Evolutionary conservation across 352 stramenopile species (phyloP).

Genomic region (Lagenidium sp.): DNA sequence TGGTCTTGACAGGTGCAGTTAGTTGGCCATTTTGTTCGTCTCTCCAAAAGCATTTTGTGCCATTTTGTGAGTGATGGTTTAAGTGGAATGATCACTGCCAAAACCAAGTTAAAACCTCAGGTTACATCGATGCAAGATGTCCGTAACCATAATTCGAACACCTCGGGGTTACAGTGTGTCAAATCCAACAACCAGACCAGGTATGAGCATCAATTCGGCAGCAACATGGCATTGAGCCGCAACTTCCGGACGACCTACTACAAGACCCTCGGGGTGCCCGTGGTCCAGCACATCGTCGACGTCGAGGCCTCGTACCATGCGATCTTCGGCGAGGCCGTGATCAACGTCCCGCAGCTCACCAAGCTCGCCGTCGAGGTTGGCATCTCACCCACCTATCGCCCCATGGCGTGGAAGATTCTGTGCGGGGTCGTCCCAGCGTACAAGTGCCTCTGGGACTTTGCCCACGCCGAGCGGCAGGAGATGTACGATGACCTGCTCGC

Average conservation of each 20-base stretch:
- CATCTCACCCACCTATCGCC: conserved; percentile 40
- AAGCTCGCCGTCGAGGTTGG: conserved; percentile 73
- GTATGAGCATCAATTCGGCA: too few relatives aligned
- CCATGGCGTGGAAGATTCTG: conserved; percentile 51
- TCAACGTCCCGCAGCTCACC: conserved; percentile 59
- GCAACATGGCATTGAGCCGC: conserved; percentile 48
- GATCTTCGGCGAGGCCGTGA: conserved; percentile 36
- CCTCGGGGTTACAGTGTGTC: too few relatives aligned
- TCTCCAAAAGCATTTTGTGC: too few relatives aligned
- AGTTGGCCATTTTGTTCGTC: too few relatives aligned
- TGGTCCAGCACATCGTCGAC: conserved; percentile 78
- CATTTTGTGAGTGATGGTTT: too few relatives aligned
- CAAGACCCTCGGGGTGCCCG: conserved; percentile 79
- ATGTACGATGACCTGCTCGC: conserved; percentile 67
- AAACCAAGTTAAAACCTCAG: too few relatives aligned
- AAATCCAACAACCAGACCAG: too few relatives aligned
- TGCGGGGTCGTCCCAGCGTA: conserved; percentile 42
- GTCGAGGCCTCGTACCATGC: conserved; percentile 65
- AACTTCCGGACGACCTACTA: conserved; percentile 86
- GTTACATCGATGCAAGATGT: too few relatives aligned
- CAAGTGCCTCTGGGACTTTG: conserved; percentile 53
- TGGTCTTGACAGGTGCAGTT: too few relatives aligned
- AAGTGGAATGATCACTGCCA: too few relatives aligned
- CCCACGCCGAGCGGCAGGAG: conserved; percentile 24
- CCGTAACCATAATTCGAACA: too few relatives aligned